A percentile compares a stretch with the other conserved stretches of the same genome.
These are phyloP conservation scores for Plasmopara muralis DNA, from an alignment of 352 stramenopile species.

Conservation along the genomic window DNA sequence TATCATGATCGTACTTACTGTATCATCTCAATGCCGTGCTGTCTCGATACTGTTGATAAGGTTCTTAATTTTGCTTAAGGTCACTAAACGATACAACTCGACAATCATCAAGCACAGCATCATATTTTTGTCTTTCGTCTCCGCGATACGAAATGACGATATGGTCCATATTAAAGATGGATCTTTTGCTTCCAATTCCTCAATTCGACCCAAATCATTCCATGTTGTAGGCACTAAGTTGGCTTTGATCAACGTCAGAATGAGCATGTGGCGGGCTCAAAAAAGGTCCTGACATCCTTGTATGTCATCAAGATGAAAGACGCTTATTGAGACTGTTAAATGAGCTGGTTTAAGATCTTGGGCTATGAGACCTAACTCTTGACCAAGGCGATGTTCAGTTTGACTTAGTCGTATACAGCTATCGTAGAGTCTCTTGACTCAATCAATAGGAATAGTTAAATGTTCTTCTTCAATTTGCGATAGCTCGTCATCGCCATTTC, in stretches of 20 bases:
- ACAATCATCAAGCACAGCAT: no score
- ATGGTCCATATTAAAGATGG: no score
- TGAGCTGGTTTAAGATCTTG: slow-evolving; percentile 7
- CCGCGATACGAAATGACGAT: no score
- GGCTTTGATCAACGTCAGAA: slow-evolving; percentile 11
- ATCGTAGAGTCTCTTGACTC: background rate
- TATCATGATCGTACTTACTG: no score
- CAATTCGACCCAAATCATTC: no score
- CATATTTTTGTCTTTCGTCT: no score
- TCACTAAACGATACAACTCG: no score
- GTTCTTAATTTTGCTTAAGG: no score
- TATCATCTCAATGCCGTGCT: no score
- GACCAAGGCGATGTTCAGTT: background rate
- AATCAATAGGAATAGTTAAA: background rate
- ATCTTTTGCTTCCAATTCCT: no score
- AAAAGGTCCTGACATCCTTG: slow-evolving; percentile 4
- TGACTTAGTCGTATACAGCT: background rate
- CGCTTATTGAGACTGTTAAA: slow-evolving; percentile 3
- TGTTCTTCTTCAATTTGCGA: background rate
- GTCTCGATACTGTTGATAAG: no score
- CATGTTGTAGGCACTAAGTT: slow-evolving; percentile 5
- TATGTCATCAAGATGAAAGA: slow-evolving; percentile 11
- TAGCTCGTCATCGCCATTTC: background rate
- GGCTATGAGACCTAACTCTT: background rate
- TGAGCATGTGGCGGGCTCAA: slow-evolving; percentile 5